Evolutionary conservation across 1,284 basidiomycete genomes (phyloP), one percentile per base, ranked within the genome.

Genomic region (Cystobasidiaceae sp.): DNA sequence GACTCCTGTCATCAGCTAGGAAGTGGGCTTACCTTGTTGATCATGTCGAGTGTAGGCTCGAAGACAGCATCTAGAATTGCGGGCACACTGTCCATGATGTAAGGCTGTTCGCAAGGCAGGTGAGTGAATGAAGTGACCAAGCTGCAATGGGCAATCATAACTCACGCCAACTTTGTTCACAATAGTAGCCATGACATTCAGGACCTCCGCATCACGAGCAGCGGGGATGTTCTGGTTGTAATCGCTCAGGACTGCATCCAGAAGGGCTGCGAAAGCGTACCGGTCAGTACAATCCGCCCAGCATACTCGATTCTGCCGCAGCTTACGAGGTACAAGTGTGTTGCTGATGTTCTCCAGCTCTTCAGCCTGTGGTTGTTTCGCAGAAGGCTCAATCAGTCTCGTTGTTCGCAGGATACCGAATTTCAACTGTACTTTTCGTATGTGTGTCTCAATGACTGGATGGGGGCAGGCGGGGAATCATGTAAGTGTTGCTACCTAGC

Each of bases 131-230:
- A 28, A 13, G 32, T 27, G n/a, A 30, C 25, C 43, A 57, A 27
- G 23, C 2, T 17, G 27, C 25, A 28, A 17, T 11, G 21, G 33
- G 23, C 13, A 56, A 4, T 11, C 21, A 9, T 9, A 30, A 56
- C 87, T 75, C 77, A 93, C 90, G 66, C 89, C 90, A 39, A 97
- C 83, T 71, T 89, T 84, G 33, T 82, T 81, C 30, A 89, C 93
- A 72, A 98, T 97, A n/a, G 93, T 93, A 30, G 93, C 89, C 88
- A 97, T 96, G 52, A 97, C 90, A 75, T 97, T 96, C 69, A 99
- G 81, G 4, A 99, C 96, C 78, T 98, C 96, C 8, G 96, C 93
- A 74, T 99, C 96, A 67, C 96, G 82, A 8, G 96, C 93, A 19
- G 87, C 84, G 0, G 96, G 88, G 0, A 97, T 91, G 75, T 98